These are phyloP conservation scores for Microdochium trichocladiopsis DNA, from an alignment of 2,329 filamentous ascomycete species.

Conservation along the genomic window DNA sequence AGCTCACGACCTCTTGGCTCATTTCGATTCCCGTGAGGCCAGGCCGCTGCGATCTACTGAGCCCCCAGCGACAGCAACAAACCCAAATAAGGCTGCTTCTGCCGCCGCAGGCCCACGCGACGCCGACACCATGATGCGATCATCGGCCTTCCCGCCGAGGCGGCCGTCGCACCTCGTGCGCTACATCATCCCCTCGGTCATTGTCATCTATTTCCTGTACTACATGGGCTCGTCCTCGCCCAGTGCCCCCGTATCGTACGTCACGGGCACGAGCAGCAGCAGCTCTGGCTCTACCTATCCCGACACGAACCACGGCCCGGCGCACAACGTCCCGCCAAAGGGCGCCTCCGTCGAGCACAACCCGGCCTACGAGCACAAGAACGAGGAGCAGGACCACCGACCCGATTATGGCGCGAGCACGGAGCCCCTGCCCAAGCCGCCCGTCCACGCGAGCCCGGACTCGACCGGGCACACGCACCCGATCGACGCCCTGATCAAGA, in stretches of 20 bases:
- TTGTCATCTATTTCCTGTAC: slow-evolving; percentile 27
- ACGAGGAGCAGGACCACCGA: background rate
- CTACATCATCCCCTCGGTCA: slow-evolving; percentile 27
- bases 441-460: slow-evolving; percentile 8
- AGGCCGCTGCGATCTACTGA: too few relatives aligned
- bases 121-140: slow-evolving; percentile 20
- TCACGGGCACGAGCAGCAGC: slow-evolving; percentile 5
- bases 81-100: too few relatives aligned
- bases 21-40: too few relatives aligned
- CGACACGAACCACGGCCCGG: slow-evolving; percentile 1
- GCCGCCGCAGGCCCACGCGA: too few relatives aligned
- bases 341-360: background rate
- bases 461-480: slow-evolving; percentile 23
- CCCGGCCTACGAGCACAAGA: background rate
- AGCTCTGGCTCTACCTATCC: slow-evolving; percentile 9
- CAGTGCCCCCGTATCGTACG: slow-evolving; percentile 7
- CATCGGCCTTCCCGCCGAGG: slow-evolving; percentile 32
- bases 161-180: slow-evolving; percentile 35
- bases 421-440: slow-evolving; percentile 7
- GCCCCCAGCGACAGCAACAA: too few relatives aligned
- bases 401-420: slow-evolving; percentile 1
- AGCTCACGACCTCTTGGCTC: too few relatives aligned
- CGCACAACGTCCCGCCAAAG: background rate
- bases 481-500: slow-evolving; percentile 35
- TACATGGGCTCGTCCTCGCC: slow-evolving; percentile 16